phyloP scores from a whole-genome alignment of 345 rosid species.

The Bruguiera sexangula region DNA sequence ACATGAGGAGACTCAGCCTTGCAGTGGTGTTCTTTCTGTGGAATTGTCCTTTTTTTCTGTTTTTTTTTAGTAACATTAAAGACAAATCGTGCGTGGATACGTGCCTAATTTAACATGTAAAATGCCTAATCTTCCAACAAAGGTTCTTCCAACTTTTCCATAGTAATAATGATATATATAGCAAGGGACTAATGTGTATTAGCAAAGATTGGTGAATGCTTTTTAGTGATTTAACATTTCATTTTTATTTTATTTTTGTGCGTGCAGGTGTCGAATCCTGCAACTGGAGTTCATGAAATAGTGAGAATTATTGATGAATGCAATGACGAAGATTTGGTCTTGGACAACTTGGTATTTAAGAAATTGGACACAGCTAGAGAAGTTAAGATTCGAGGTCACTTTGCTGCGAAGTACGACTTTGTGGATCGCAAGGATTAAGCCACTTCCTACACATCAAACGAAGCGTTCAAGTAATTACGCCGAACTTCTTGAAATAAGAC shows the following conservation, averaged over 20 bases:
- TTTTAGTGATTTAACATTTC: too few species aligned
- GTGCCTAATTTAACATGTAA: too few species aligned
- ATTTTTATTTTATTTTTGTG: too few species aligned
- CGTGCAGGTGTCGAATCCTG: conserved; percentile 14
- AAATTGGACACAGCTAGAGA: conserved; percentile 5
- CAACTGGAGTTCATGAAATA: not conserved
- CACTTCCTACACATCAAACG: not conserved
- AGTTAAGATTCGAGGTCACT: conserved; percentile 14
- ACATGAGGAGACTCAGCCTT: not conserved
- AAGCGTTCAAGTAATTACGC: not conserved
- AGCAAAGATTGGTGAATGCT: too few species aligned
- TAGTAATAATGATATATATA: too few species aligned
- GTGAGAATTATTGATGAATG: conserved; percentile 21
- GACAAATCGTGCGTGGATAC: too few species aligned
- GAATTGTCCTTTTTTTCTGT: too few species aligned
- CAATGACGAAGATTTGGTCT: conserved; percentile 18
- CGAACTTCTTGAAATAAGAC: too few species aligned
- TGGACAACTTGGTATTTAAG: conserved; percentile 15
- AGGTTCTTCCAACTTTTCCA: too few species aligned
- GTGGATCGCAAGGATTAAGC: conserved; percentile 15
- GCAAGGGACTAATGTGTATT: too few species aligned
- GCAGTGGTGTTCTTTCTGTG: not conserved
- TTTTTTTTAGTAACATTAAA: too few species aligned
- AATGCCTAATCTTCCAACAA: too few species aligned
- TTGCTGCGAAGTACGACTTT: conserved; percentile 7